A percentile compares a stretch with the other conserved stretches of the same genome.
Conservation (phyloP, 192 early-diverging fungal species). For the Entomortierella beljakovae region DNA sequence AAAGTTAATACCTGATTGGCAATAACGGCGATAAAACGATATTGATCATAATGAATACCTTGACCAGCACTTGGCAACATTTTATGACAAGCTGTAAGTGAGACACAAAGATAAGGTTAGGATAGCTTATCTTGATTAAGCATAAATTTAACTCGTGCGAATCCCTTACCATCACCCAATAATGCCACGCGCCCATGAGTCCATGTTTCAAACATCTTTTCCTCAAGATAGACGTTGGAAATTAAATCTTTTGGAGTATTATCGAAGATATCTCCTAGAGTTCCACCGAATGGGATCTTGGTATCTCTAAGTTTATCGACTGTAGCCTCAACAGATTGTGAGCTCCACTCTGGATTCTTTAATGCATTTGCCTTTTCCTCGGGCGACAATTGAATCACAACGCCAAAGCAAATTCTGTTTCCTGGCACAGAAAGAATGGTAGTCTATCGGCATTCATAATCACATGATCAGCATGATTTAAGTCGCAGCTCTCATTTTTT, state of each 20-base stretch:
- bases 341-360: slow-evolving; percentile 22
- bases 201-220: slow-evolving; percentile 27
- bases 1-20: slow-evolving; percentile 3
- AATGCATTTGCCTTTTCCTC: slow-evolving; percentile 13
- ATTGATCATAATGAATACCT: background rate
- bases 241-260: slow-evolving; percentile 13
- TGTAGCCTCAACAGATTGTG: background rate
- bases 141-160: too few relatives aligned
- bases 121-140: background rate
- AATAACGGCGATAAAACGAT: background rate
- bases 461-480: too few relatives aligned
- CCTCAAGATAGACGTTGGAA: slow-evolving; percentile 10
- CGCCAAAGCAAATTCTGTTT: slow-evolving; percentile 10
- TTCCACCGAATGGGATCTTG: slow-evolving; percentile 4
- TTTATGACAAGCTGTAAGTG: slow-evolving; percentile 17
- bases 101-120: background rate
- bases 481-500: too few relatives aligned
- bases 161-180: slow-evolving; percentile 9
- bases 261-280: slow-evolving; percentile 20
- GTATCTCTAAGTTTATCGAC: too few relatives aligned
- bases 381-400: slow-evolving; percentile 14
- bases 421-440: slow-evolving; percentile 12
- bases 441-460: slow-evolving; percentile 1
- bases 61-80: background rate
- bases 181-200: background rate